These are phyloP conservation scores for Vitellaria paradoxa DNA, from an alignment of 179 eudicot species.

Conservation along the genomic window DNA sequence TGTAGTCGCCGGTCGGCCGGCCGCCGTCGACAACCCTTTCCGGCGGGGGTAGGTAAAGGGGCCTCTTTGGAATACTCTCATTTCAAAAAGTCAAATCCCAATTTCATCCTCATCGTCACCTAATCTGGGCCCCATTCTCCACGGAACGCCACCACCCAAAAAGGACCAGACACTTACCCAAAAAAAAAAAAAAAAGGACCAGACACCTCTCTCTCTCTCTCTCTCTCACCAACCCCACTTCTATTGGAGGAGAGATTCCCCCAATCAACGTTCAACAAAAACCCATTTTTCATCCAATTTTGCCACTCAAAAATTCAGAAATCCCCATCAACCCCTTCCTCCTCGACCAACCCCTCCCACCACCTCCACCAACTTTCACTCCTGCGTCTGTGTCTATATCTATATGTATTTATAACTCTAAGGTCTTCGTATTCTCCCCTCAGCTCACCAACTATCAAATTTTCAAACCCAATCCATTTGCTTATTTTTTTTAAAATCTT, in stretches of 20 bases:
- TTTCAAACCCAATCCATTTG: too few relatives aligned
- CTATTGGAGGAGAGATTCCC: neutral
- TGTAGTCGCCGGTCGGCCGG: neutral
- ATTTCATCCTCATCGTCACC: neutral
- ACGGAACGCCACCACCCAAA: neutral
- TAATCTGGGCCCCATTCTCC: neutral
- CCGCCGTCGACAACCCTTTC: neutral
- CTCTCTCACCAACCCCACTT: neutral
- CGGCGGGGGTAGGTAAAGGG: neutral
- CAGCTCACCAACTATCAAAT: neutral
- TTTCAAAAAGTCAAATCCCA: neutral
- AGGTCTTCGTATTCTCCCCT: too few relatives aligned
- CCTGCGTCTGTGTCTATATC: neutral
- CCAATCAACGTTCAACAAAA: neutral
- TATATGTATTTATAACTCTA: neutral
- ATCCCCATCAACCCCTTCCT: neutral
- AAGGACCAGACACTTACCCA: too few relatives aligned
- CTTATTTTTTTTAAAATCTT: neutral
- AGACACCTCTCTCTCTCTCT: neutral
- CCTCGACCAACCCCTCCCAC: slow-evolving; percentile 2
- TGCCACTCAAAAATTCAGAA: neutral
- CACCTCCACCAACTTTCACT: slow-evolving; percentile 8
- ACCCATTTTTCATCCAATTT: neutral
- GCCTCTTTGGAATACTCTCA: neutral
- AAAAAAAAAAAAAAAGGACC: too few relatives aligned